Evolutionary conservation across 2,329 filamentous ascomycete genomes (phyloP), one percentile per base, ranked within the genome.

Genomic region (Fusarium palustre): DNA sequence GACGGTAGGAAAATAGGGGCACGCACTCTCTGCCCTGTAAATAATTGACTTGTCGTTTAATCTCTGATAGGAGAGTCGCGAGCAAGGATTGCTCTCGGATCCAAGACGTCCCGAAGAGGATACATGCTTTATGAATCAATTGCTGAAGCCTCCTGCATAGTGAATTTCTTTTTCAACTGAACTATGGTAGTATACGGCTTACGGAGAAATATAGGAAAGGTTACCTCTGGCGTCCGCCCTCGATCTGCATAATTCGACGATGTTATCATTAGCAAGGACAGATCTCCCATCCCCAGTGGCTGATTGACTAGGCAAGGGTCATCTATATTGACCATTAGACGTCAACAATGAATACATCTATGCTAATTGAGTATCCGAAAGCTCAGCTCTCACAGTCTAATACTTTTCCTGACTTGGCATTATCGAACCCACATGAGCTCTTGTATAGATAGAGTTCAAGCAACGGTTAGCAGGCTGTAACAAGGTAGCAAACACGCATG

Each of bases 1-100:
- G 53, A 65, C 47, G 53, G 36, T 54, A 43, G n/a, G 16, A 52
- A 42, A 64, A 50, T 60, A 64, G 61, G 59, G 53, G 52, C 59
- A 59, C 11, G 22, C 12, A 20, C 12, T 45, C 22, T 39, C 18
- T 28, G 24, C 34, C 22, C 33, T 28, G 33, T 38, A 16, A 22
- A 25, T 50, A 39, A 39, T 38, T n/a, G 25, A 39, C 31, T 34
- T n/a, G 34, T 28, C 48, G 33, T 50, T 49, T 39, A 34, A 50
- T 24, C 15, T 12, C 24, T 15, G 20, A 50, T 50, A 50, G 48
- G 33, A 56, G 22, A 33, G 41, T 25, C 24, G 25, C 30, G 25
- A 43, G 25, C 49, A 46, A 58, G 55, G 54, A n/a, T 59, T 33
- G 39, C 18, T 38, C 31, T 59, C 38, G 49, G 49, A 46, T 55